Conservation (phyloP, 768 basidiomycete genomes). For the Suillus luteus region DNA sequence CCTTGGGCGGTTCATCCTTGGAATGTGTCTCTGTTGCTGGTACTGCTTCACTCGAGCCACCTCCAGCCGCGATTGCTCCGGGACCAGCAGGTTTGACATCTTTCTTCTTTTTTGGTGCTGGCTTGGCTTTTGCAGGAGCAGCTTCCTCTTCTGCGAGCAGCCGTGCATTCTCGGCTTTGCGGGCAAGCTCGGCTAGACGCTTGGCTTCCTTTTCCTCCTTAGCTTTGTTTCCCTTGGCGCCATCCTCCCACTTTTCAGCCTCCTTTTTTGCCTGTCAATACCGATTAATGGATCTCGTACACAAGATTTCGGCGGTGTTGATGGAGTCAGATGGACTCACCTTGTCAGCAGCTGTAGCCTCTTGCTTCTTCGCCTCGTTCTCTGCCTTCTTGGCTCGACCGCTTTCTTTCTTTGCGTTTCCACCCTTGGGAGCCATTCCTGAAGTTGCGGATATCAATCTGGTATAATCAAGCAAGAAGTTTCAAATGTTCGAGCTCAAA, state of each 20-base stretch:
- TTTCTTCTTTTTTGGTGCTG: slow-evolving; percentile 67
- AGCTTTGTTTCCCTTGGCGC: slow-evolving; percentile 63
- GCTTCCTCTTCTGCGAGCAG: slow-evolving; percentile 90
- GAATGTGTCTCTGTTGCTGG: slow-evolving; percentile 12
- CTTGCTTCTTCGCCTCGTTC: slow-evolving; percentile 82
- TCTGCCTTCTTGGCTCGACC: slow-evolving; percentile 92
- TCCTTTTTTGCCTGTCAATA: slow-evolving; percentile 69
- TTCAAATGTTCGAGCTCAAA: slow-evolving; percentile 4
- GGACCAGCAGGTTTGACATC: slow-evolving; percentile 72
- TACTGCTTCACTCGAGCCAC: slow-evolving; percentile 27
- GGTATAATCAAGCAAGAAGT: background rate
- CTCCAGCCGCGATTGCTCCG: slow-evolving; percentile 83
- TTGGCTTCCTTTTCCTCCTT: slow-evolving; percentile 81
- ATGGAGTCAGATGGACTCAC: slow-evolving; percentile 41
- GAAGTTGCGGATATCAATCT: background rate
- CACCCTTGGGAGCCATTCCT: slow-evolving; percentile 82
- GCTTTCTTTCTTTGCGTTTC: slow-evolving; percentile 90
- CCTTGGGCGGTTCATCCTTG: slow-evolving; percentile 35
- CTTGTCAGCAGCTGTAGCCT: slow-evolving; percentile 58
- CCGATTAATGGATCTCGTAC: slow-evolving; percentile 10
- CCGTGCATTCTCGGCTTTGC: slow-evolving; percentile 85
- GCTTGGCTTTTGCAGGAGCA: slow-evolving; percentile 57
- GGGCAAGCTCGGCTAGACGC: slow-evolving; percentile 74
- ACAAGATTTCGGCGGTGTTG: slow-evolving; percentile 5
- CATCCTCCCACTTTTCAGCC: slow-evolving; percentile 66